phyloP scores from a whole-genome alignment of 2,329 filamentous ascomycete genomes.

The Ophioceras dolichostomum region DNA sequence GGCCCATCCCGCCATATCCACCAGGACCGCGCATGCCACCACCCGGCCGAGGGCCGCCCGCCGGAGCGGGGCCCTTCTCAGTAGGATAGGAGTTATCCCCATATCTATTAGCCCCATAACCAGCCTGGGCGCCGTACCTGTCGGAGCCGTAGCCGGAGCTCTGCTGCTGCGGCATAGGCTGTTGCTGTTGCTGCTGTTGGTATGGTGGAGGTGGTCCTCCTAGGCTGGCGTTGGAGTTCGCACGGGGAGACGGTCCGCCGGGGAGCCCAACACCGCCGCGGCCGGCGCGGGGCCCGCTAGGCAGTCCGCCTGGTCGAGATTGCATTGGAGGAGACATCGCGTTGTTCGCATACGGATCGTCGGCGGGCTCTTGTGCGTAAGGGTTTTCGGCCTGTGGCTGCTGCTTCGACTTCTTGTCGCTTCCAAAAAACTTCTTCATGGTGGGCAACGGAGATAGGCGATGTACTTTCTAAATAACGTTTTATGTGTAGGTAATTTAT shows the following conservation, averaged over 20 bases:
- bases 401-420: constrained; percentile 35
- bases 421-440: constrained; percentile 50
- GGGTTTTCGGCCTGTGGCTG: constrained; percentile 32
- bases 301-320: constrained; percentile 13
- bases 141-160: constrained; percentile 38
- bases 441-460: constrained; percentile 10
- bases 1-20: constrained; percentile 49
- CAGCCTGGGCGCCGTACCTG: constrained; percentile 35
- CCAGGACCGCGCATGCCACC: constrained; percentile 26
- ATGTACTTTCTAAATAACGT: too few species aligned
- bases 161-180: constrained; percentile 14
- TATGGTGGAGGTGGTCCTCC: background rate
- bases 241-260: constrained; percentile 20
- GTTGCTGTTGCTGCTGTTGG: constrained; percentile 4
- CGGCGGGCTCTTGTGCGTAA: constrained; percentile 38
- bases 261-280: constrained; percentile 18
- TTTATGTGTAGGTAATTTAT: too few species aligned
- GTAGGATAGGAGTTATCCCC: too few species aligned
- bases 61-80: constrained; percentile 11
- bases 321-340: constrained; percentile 30
- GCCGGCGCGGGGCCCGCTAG: constrained; percentile 11
- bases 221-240: background rate
- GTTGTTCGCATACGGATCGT: constrained; percentile 41
- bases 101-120: constrained; percentile 42
- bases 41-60: constrained; percentile 14